Evolutionary conservation across 2,329 filamentous ascomycete species (phyloP), one percentile per base, ranked within the genome.

Genomic region (Penicillium sp.): DNA sequence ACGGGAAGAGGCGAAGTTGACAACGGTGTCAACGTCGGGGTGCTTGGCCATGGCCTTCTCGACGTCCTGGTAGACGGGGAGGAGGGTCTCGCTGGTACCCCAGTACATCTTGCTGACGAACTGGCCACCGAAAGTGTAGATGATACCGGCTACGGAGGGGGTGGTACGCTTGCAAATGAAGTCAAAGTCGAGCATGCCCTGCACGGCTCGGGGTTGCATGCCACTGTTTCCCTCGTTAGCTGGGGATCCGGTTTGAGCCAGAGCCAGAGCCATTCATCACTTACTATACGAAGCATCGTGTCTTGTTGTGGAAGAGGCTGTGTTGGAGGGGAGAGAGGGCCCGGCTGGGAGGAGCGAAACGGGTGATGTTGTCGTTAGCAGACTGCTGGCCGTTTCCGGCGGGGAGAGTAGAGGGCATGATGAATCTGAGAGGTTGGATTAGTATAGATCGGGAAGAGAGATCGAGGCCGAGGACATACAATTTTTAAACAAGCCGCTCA

Each of bases 21-120:
- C 94, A 60, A 99, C 90, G 54, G 92, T 92, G 76, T 99, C 94
- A 62, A 97, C 94, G 67, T 99, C 94, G 60, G 84, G 86, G 85
- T 99, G 94, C 88, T 99, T 99, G 78, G 86, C 86, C 74, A 97
- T 87, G 68, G 94, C 94, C 84, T 97, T 96, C 67, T 86, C 82
- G 47, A 92, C 89, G 72, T 91, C 86, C 82, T 99, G 93, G 86
- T 99, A 99, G 76, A 99, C 94, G 61, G 94, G 94, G 68, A 99
- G 86, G 64, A 99, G 88, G 61, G 94, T 99, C 85, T 99, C 94
- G 82, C 92, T 97, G 74, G 94, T 99, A 73, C 94, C 94, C 94
- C 94, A 99, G 90, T 99, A 99, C 94, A 99, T 97, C 88, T 99
- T 99, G 88, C 92, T 97, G 76, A 99, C 94, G 87, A 99, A 99